Evolutionary conservation across 352 stramenopile genomes (phyloP), one percentile per base, ranked within the genome.

Genomic region (Phytophthora vignae): DNA sequence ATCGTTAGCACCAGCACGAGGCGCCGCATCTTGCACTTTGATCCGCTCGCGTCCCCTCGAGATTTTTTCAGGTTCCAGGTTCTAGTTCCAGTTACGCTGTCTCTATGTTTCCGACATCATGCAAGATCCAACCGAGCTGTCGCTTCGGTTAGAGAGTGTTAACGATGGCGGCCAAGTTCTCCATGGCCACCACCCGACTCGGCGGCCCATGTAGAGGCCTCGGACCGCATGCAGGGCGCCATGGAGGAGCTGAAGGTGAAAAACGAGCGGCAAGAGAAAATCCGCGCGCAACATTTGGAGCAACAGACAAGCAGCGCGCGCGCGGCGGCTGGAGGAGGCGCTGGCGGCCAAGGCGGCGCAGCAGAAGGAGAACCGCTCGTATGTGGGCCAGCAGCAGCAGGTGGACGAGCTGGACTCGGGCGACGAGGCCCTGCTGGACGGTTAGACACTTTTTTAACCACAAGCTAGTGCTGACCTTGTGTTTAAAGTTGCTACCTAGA

Each of bases 181-280:
- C 2, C 2, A n/a, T n/a, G n/a, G n/a, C n/a, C n/a, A n/a, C n/a
- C n/a, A n/a, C n/a, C n/a, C n/a, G n/a, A n/a, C 2, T 2, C 22
- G 1, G 22, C 22, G 22, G 84, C 87, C 27, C 88, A 95, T 59
- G 60, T 89, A 10, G 85, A 93, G 68, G 85, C 88, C 8, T 84
- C 84, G 14, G 85, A 92, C 58, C 85, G 88, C 44, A 90, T 95
- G 85, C 85, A 91, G 21, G 71, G 65, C 46, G 88, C 88, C 0
- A 90, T 92, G 81, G 77, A 93, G 55, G 83, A 93, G 60, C 76
- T 95, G 5, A 88, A 90, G 55, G 33, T 87, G 52, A 89, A 87
- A 55, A 81, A 90, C 52, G 82, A 91, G 29, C 73, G 62, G 1
- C 71, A 83, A 56, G 73, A 88, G 11, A 74, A 74, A 56, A 53